These are phyloP conservation scores for Phytophthora ramorum DNA, from an alignment of 352 stramenopile species.

Conservation along the genomic window DNA sequence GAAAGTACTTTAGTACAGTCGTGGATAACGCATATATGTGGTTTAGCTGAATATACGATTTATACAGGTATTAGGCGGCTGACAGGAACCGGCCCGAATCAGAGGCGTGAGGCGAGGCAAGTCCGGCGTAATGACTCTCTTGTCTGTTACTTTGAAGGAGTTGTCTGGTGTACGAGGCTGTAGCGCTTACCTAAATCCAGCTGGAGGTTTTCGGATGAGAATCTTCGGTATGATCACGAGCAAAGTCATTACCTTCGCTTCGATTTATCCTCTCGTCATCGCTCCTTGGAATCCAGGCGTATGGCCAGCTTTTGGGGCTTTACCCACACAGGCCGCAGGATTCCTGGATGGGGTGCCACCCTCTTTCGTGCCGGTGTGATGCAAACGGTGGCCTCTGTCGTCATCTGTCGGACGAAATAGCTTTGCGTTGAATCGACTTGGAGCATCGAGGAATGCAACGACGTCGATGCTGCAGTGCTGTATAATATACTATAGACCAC, in stretches of 20 bases:
- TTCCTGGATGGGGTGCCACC: conserved; percentile 3
- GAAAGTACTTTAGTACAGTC: background rate
- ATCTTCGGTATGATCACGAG: background rate
- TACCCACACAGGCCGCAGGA: background rate
- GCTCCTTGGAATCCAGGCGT: background rate
- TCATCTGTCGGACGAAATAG: background rate
- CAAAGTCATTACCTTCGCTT: conserved; percentile 10
- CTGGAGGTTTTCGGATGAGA: conserved; percentile 2
- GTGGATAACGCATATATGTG: background rate
- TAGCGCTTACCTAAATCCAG: background rate
- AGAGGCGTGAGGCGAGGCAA: background rate
- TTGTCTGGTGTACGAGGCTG: background rate
- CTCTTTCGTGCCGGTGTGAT: background rate
- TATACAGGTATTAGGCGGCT: conserved; percentile 1
- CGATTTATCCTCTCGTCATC: conserved; percentile 1
- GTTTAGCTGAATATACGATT: background rate
- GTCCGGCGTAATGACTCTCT: background rate
- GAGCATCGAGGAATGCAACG: background rate
- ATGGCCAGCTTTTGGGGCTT: background rate
- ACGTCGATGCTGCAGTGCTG: too few relatives aligned
- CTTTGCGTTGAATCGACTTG: background rate
- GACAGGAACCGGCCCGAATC: conserved; percentile 11
- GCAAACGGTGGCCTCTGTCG: background rate
- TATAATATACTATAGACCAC: too few relatives aligned
- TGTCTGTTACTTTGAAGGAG: background rate